A percentile compares a stretch with the other conserved stretches of the same genome.
phyloP scores from a whole-genome alignment of 768 basidiomycete species.

The Leccinum subtestaceum region DNA sequence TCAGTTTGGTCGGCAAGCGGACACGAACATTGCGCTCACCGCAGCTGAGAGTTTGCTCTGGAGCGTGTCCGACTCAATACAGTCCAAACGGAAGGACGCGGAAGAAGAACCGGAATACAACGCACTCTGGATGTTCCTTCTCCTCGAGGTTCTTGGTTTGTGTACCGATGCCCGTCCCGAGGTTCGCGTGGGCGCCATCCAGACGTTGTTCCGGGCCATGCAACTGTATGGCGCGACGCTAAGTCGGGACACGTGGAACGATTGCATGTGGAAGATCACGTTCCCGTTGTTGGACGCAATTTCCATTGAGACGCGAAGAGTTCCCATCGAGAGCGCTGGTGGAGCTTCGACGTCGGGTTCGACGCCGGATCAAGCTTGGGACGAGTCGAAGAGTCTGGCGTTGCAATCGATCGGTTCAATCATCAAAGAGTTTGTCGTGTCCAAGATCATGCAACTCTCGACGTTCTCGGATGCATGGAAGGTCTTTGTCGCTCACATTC shows the following conservation, averaged over 20 bases:
- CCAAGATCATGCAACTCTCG: conserved; percentile 69
- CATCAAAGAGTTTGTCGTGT: conserved; percentile 72
- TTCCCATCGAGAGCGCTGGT: conserved; percentile 14
- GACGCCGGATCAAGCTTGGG: conserved; percentile 56
- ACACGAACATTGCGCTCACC: conserved; percentile 95
- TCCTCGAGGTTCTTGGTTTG: conserved; percentile 78
- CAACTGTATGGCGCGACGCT: conserved; percentile 90
- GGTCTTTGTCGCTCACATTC: conserved; percentile 69
- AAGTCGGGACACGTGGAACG: conserved; percentile 80
- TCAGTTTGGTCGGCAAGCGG: conserved; percentile 87
- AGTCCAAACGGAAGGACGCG: conserved; percentile 68
- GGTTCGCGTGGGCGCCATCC: conserved; percentile 90
- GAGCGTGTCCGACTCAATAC: conserved; percentile 95
- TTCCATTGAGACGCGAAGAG: conserved; percentile 51
- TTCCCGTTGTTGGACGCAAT: conserved; percentile 81
- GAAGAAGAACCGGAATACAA: conserved; percentile 72
- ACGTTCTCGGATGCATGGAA: conserved; percentile 74
- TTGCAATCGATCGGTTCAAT: conserved; percentile 82
- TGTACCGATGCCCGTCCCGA: conserved; percentile 83
- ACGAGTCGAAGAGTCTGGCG: conserved; percentile 85
- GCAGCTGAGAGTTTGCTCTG: conserved; percentile 91
- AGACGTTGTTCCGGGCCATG: conserved; percentile 91
- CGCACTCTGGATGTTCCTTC: conserved; percentile 90
- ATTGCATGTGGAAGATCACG: conserved; percentile 87
- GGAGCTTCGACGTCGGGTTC: conserved; percentile 7